A percentile compares a stretch with the other conserved stretches of the same genome.
Conservation (phyloP, 2,329 filamentous ascomycete species). For the Pseudogymnoascus sp. region DNA sequence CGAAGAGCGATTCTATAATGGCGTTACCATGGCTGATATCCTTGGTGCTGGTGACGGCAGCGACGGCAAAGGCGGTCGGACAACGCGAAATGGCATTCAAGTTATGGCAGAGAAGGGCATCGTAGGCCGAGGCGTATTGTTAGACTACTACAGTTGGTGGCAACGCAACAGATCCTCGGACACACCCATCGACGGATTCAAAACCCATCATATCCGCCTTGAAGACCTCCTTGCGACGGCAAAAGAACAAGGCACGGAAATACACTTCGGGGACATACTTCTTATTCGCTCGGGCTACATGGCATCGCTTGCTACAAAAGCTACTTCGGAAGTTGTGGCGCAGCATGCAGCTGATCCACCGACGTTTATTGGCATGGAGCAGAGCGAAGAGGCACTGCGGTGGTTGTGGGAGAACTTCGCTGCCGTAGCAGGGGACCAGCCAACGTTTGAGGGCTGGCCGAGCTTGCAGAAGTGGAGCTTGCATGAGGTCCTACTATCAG, state of each 20-base stretch:
- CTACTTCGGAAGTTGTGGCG: slow-evolving; percentile 28
- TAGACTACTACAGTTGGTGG: slow-evolving; percentile 42
- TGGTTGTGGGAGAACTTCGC: slow-evolving; percentile 35
- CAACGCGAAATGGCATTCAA: slow-evolving; percentile 36
- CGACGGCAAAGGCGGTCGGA: slow-evolving; percentile 18
- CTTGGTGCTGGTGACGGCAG: slow-evolving; percentile 20
- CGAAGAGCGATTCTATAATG: slow-evolving; percentile 33
- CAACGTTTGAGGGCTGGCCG: slow-evolving; percentile 33
- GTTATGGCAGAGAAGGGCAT: slow-evolving; percentile 47
- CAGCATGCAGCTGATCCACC: slow-evolving; percentile 31
- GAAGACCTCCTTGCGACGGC: slow-evolving; percentile 36
- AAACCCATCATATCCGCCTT: slow-evolving; percentile 29
- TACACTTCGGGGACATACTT: slow-evolving; percentile 43
- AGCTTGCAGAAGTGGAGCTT: slow-evolving; percentile 15
- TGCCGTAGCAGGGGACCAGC: slow-evolving; percentile 36
- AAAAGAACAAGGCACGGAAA: slow-evolving; percentile 36
- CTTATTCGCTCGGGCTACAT: slow-evolving; percentile 41
- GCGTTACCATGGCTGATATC: slow-evolving; percentile 33
- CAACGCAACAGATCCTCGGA: slow-evolving; percentile 27
- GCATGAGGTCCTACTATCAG: slow-evolving; percentile 38
- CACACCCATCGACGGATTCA: slow-evolving; percentile 31
- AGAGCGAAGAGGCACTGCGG: slow-evolving; percentile 34
- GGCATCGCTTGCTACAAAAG: slow-evolving; percentile 22
- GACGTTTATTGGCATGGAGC: slow-evolving; percentile 39
- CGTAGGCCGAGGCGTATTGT: slow-evolving; percentile 44